Evolutionary conservation across 352 stramenopile species (phyloP).

Genomic region (Globisporangium apiculatum): DNA sequence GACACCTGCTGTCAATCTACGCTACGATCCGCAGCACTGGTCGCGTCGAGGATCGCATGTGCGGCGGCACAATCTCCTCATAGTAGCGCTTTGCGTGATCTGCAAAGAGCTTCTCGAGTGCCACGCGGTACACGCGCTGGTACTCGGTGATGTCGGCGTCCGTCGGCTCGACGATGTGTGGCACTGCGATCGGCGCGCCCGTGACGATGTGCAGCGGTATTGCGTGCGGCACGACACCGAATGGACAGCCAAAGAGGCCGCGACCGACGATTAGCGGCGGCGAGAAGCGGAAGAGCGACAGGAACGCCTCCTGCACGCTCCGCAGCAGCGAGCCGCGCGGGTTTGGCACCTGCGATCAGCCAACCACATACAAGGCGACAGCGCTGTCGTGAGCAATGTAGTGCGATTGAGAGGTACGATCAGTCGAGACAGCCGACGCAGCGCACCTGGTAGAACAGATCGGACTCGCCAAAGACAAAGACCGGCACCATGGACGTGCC

Average conservation of each 20-base stretch:
- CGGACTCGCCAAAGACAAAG: constrained; percentile 66
- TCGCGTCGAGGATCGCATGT: constrained; percentile 16
- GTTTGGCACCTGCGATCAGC: constrained; percentile 25
- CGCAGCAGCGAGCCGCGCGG: constrained; percentile 30
- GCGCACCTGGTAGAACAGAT: constrained; percentile 37
- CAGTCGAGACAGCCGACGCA: neutral
- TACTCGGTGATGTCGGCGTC: constrained; percentile 35
- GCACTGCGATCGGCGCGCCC: constrained; percentile 32
- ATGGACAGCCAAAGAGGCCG: constrained; percentile 20
- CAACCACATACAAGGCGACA: too few relatives aligned
- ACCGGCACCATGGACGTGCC: constrained; percentile 54
- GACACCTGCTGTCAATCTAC: constrained; percentile 1
- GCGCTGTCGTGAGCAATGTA: neutral
- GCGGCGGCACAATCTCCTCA: constrained; percentile 22
- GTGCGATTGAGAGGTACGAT: neutral
- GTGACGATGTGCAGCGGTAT: constrained; percentile 32
- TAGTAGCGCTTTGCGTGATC: constrained; percentile 39
- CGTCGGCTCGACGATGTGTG: constrained; percentile 30
- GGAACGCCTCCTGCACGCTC: constrained; percentile 24
- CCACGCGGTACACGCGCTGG: constrained; percentile 33
- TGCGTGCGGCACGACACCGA: constrained; percentile 27
- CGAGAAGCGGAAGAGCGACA: constrained; percentile 35
- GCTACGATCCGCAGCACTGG: constrained; percentile 27
- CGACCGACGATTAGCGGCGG: constrained; percentile 26
- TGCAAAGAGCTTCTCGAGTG: constrained; percentile 40